These are phyloP conservation scores for Coemansia sp. DNA, from an alignment of 192 early-diverging fungal species.

Conservation along the genomic window DNA sequence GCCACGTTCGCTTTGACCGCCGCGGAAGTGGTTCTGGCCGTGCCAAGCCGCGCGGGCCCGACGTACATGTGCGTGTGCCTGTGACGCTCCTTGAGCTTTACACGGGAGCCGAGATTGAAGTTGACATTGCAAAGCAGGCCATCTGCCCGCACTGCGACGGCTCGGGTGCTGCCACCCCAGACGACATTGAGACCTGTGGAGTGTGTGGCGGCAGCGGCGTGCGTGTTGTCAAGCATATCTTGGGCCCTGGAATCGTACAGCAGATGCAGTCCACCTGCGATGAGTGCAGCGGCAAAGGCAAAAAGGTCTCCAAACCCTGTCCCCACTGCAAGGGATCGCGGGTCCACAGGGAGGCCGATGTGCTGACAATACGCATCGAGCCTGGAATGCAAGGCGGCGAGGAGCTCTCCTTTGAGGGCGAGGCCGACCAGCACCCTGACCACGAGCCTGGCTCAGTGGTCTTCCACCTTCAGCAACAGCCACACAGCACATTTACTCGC, in stretches of 20 bases:
- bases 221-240: constrained; percentile 77
- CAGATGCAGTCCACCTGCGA: constrained; percentile 95
- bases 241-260: constrained; percentile 94
- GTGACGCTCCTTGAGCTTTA: constrained; percentile 94
- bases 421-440: constrained; percentile 92
- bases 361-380: constrained; percentile 78
- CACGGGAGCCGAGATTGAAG: constrained; percentile 77
- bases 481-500: constrained; percentile 76
- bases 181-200: constrained; percentile 84
- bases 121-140: constrained; percentile 94
- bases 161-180: constrained; percentile 80
- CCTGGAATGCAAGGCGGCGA: constrained; percentile 82
- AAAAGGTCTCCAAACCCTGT: constrained; percentile 79
- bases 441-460: constrained; percentile 83
- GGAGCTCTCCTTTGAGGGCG: constrained; percentile 79
- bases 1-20: constrained; percentile 63
- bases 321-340: constrained; percentile 83
- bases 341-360: constrained; percentile 81
- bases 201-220: constrained; percentile 82
- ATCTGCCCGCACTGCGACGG: constrained; percentile 94
- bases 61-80: constrained; percentile 73
- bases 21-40: constrained; percentile 42
- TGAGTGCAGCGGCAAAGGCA: constrained; percentile 88
- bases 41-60: constrained; percentile 84
- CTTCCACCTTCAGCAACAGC: constrained; percentile 71